Evolutionary conservation across 495 filamentous ascomycete species (phyloP), one percentile per base, ranked within the genome.

Genomic region (Penicillium angulare): DNA sequence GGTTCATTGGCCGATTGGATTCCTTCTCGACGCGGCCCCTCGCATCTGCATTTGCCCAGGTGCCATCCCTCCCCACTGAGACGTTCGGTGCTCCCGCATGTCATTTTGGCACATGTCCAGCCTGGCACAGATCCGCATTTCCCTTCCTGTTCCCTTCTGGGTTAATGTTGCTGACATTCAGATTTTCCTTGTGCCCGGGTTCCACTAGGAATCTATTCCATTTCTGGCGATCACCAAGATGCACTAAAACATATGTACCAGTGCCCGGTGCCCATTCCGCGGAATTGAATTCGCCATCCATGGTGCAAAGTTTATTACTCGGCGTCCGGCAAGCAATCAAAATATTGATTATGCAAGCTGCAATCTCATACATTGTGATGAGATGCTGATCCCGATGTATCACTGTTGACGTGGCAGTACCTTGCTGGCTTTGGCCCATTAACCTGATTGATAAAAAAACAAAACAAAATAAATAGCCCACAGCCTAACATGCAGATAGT

Each of bases 1-100:
- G 24, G 35, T 35, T 49, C 40, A 66, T 64, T 60, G 60, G 59
- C 50, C 50, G 43, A 59, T 53, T 43, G 40, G 20, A 34, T 29
- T 20, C 43, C 43, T 34, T 56, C 57, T 59, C 56, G 40, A 50
- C 29, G 51, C 58, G 58, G 64, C 49, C 48, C 59, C 56, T 66
- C 59, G 52, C 68, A 69, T 62, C 53, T 59, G 66, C 60, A 63
- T 56, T 42, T 35, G 43, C 43, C 57, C 59, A 57, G 48, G 61
- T 63, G 59, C 41, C 21, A 56, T 41, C 44, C 40, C 42, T 34
- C 29, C 52, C 44, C 55, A 20, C 40, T 38, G 41, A 33, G n/a
- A 10, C 20, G 15, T 29, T 43, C 27, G 20, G 33, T 36, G 10
- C 3, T 26, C 35, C 35, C 35, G 36, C 34, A 49, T 49, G 35